Evolutionary conservation across 1,284 basidiomycete genomes (phyloP).

Genomic region (Cryptococcus hybrid): DNA sequence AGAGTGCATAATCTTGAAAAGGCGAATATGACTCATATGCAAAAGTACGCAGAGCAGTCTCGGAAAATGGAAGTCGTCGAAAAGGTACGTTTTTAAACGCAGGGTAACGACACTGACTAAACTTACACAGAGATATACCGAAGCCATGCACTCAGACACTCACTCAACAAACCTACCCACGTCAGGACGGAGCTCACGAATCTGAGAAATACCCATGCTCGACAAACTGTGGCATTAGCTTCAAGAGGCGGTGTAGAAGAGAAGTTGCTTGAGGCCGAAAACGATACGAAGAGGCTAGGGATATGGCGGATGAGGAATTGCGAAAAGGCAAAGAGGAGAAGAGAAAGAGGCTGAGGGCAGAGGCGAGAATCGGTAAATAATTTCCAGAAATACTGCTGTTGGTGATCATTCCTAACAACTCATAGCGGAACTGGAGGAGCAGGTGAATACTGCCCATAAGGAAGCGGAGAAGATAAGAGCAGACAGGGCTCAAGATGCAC

Average conservation of each 20-base stretch:
- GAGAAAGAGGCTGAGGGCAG: constrained; percentile 35
- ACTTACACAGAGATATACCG: constrained; percentile 64
- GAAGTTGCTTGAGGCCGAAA: constrained; percentile 53
- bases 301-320: constrained; percentile 73
- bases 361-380: constrained; percentile 26
- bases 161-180: constrained; percentile 45
- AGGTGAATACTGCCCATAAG: constrained; percentile 62
- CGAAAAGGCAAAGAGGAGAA: constrained; percentile 64
- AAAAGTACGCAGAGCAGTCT: constrained; percentile 38
- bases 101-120: constrained; percentile 4
- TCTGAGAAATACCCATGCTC: constrained; percentile 23
- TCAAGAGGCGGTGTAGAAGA: constrained; percentile 32
- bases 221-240: constrained; percentile 22
- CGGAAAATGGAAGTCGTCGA: constrained; percentile 46
- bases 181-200: constrained; percentile 39
- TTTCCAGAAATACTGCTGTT: background rate
- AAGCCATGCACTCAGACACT: constrained; percentile 56
- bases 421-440: constrained; percentile 65
- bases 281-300: constrained; percentile 76
- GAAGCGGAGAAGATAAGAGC: constrained; percentile 64
- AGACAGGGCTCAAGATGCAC: constrained; percentile 65
- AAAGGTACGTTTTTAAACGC: constrained; percentile 36
- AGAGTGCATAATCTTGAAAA: constrained; percentile 44
- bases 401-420: constrained; percentile 33
- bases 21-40: constrained; percentile 42